Conservation (phyloP, 2,329 filamentous ascomycete genomes). For the Gnomoniopsis sp. region DNA sequence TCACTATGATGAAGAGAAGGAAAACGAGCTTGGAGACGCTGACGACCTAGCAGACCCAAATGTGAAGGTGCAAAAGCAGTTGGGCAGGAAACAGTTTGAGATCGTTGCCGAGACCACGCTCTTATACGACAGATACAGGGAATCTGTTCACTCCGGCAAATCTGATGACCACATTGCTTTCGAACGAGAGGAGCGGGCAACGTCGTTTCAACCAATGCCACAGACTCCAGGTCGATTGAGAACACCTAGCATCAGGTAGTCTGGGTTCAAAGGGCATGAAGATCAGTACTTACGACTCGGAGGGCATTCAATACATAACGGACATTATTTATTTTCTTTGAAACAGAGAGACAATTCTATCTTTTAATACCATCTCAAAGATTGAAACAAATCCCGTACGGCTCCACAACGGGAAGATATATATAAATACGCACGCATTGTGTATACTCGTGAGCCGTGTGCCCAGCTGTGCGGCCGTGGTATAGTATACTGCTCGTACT, state of each 20-base stretch:
- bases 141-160: background rate
- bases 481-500: too few species aligned
- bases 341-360: too few species aligned
- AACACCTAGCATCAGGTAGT: background rate
- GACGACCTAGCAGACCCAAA: background rate
- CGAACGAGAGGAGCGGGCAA: background rate
- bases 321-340: too few species aligned
- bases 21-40: background rate
- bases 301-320: too few species aligned
- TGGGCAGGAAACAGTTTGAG: background rate
- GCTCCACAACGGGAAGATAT: too few species aligned
- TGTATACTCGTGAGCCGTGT: too few species aligned
- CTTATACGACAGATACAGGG: constrained; percentile 1
- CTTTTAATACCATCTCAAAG: too few species aligned
- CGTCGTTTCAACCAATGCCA: background rate
- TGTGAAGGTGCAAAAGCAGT: background rate
- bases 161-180: background rate
- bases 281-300: too few species aligned
- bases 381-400: too few species aligned
- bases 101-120: background rate
- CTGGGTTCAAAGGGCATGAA: background rate
- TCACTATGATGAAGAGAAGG: background rate
- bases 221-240: background rate
- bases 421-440: too few species aligned
- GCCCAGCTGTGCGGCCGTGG: too few species aligned